Evolutionary conservation across 2,329 filamentous ascomycete species (phyloP), one percentile per base, ranked within the genome.

Genomic region (Fusarium nanum): DNA sequence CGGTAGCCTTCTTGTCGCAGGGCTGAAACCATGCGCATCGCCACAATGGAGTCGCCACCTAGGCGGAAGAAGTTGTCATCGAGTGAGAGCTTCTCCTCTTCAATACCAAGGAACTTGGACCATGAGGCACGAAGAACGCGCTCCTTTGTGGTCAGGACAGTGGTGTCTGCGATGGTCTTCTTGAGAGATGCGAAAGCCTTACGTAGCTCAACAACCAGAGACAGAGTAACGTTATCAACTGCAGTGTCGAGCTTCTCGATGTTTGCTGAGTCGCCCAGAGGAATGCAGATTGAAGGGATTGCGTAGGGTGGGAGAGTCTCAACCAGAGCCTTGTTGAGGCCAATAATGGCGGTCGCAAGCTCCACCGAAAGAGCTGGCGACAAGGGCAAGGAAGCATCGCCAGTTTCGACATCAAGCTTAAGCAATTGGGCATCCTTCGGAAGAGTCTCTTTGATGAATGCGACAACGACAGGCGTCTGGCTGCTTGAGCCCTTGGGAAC

Each of bases 11-110:
- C 70, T 5, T 64, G 67, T 32, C 74, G 65, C 13, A 76, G 49
- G 5, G 69, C 69, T 0, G 75, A 76, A 2, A 76, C 75, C 60
- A 76, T 72, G 14, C 72, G 67, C 75, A 76, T 76, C 2, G 75
- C 74, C 4, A 75, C 68, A 14, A 67, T 74, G 2, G 72, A 75
- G 54, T 76, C 74, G 2, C 74, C 74, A 1, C 74, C 74, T 18
- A 76, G 71, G 2, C 73, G 73, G 69, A 76, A 76, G 55, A 76
- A 76, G 44, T 76, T 76, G 28, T 76, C 74, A n/a, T 76, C 73
- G 2, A 75, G 60, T 0, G 72, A 70, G 9, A 75, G 22, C 53
- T 75, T 73, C 22, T 68, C 67, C 8, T 73, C 70, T 7, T 75
- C 68, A 6, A 73, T 34, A 0, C 50, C 45, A 2, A 75, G 50